Evolutionary conservation across 768 basidiomycete genomes (phyloP), one percentile per base, ranked within the genome.

Genomic region (Kwoniella bestiolae): DNA sequence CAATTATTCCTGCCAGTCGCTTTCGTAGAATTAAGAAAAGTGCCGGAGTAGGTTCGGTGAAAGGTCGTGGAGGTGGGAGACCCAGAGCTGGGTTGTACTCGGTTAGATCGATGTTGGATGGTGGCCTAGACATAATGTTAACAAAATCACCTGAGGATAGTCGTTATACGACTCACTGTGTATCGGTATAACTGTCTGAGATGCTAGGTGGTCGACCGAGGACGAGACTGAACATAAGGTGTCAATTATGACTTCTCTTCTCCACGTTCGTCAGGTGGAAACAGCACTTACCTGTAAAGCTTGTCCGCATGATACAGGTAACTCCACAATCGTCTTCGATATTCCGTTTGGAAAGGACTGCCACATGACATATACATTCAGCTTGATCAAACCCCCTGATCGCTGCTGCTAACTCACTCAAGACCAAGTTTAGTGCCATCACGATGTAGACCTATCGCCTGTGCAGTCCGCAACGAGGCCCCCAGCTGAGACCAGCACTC

Each of bases 401-500:
- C 18, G 5, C 1, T 8, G 14, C 21, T 47, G 3, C 50, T 23
- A 3, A 70, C 86, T 76, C 75, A 93, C 91, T 81, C 80, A 3
- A 82, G 58, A 4, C 81, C 81, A 84, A 91, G 88, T 34, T 87
- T 88, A 1, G 88, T 86, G 9, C 90, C 91, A 80, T 97, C 94
- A 56, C 94, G 86, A 82, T 96, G 94, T 35, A 97, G 82, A 8
- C 94, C 94, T 23, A 97, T 86, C 3, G 94, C 94, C 74, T 95
- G 93, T 8, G 93, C 94, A 32, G 94, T 96, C 65, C 93, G 83
- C 14, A 97, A 89, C 52, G 92, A 92, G 5, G 94, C 93, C 35
- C 94, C 94, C 18, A 97, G 84, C 74, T 95, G 92, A 78, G 91
- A 92, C 92, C 94, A 97, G 74, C 93, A 94, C 82, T 96, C 94